These are phyloP conservation scores for Yamadazyma friedrichii DNA, from an alignment of 1,139 yeast species.

Conservation along the genomic window DNA sequence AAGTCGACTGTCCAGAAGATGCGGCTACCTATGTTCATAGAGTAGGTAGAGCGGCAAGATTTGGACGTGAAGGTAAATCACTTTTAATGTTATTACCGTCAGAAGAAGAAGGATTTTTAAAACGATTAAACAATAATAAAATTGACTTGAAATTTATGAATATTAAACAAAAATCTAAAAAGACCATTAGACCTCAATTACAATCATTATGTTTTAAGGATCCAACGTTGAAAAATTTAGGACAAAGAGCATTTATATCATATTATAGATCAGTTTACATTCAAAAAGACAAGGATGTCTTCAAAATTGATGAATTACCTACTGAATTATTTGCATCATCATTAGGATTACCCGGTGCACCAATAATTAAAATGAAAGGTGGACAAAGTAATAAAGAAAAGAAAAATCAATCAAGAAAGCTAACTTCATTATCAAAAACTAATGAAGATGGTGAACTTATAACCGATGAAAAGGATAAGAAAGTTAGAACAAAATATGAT, in stretches of 20 bases:
- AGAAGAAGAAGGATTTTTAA: conserved; percentile 78
- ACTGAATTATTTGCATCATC: conserved; percentile 83
- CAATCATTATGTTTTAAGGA: conserved; percentile 91
- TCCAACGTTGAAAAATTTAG: conserved; percentile 87
- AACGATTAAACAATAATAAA: conserved; percentile 58
- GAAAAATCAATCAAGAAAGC: conserved; percentile 78
- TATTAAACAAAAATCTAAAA: conserved; percentile 74
- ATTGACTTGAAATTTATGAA: conserved; percentile 73
- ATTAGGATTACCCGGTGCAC: conserved; percentile 94
- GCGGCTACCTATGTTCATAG: conserved; percentile 93
- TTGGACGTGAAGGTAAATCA: conserved; percentile 86
- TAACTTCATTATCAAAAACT: conserved; percentile 55
- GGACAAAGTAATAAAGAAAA: conserved; percentile 56
- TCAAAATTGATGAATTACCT: conserved; percentile 73
- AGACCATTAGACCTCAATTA: conserved; percentile 76
- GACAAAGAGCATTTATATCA: conserved; percentile 93
- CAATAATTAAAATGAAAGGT: conserved; percentile 74
- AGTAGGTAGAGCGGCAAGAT: conserved; percentile 95
- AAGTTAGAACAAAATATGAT: conserved; percentile 84
- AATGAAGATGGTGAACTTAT: conserved; percentile 66
- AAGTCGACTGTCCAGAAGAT: conserved; percentile 95
- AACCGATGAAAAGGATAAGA: conserved; percentile 32
- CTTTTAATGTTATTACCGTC: conserved; percentile 78
- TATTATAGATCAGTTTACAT: conserved; percentile 81
- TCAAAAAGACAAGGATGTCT: conserved; percentile 85